Base-by-base conservation (phyloP, 441 rosid species). In the Geranium incanum region DNA sequence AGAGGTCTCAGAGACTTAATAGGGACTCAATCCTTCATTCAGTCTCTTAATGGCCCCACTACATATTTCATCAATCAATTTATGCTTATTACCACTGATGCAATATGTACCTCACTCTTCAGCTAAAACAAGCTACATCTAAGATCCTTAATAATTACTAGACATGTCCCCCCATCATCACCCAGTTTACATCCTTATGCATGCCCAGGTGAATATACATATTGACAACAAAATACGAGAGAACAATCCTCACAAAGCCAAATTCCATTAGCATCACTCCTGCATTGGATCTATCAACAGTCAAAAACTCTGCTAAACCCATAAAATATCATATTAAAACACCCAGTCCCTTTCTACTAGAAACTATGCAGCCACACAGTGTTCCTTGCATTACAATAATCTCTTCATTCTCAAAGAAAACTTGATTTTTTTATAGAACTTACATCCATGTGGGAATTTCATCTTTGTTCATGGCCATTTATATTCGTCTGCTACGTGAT, bases 401-500 rank as follows among this genome's bases (percentile, higher is more conserved):
- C 33, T 85, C 88, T 79, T 88, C 92, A 9, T 91, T n/a, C 15
- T 50, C 15, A 13, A 50, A 50, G 59, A 50, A 50, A 50, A 50
- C 12, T 50, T 50, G 1, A 50, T n/a, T 12, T 50, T 13, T 37
- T 67, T 76, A 12, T 83, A 83, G 75, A 91, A 89, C 68, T 75
- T 70, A 89, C 73, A 72, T 97, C 90, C 78, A 86, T 78, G 9
- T 33, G 69, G 57, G 92, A 89, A 67, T 86, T 86, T 59, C 96
- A 96, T 70, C 81, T 81, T 78, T 91, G 96, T 70, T 94, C 87
- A 84, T 81, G 88, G 15, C 97, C 95, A 64, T 94, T 91, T 68
- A 89, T 83, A 87, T 89, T 89, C 1, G 96, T 94, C 0, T 96
- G 91, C 97, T 97, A 93, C 1, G 97, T 88, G 55, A 93, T 85